phyloP scores from a whole-genome alignment of 345 rosid species.

The Sapria himalayana region DNA sequence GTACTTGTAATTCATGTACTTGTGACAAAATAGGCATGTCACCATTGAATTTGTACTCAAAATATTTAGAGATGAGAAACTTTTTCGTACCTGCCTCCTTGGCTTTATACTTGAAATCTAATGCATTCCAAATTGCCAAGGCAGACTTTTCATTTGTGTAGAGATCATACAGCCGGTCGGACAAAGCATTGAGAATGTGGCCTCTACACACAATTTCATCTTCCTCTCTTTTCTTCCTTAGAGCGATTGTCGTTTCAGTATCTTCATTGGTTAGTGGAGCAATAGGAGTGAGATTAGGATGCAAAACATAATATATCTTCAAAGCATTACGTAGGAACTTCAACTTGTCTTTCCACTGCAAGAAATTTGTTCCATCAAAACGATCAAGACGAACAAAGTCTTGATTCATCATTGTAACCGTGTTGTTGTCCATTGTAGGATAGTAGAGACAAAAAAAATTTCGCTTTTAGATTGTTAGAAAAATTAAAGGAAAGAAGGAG shows the following conservation, averaged over 20 bases:
- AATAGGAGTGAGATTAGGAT: neutral
- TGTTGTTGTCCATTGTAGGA: neutral
- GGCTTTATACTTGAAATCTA: neutral
- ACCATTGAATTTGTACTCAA: neutral
- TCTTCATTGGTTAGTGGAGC: neutral
- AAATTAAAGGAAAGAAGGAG: neutral
- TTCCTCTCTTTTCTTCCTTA: neutral
- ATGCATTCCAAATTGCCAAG: neutral
- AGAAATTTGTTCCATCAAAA: neutral
- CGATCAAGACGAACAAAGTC: neutral
- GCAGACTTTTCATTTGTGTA: neutral
- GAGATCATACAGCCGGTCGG: neutral
- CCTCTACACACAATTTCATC: neutral
- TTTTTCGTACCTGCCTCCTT: neutral
- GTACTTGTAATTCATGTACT: neutral
- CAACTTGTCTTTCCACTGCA: neutral
- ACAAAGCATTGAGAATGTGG: neutral
- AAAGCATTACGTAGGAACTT: neutral
- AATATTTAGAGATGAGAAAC: constrained; percentile 1
- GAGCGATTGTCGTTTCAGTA: neutral
- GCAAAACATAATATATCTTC: neutral
- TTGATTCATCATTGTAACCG: neutral
- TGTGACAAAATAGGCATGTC: neutral
- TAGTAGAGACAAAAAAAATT: too few species aligned
- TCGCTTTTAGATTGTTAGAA: neutral